Evolutionary conservation across 805 yeast genomes (phyloP).

Genomic region (Zygotorulaspora sp.): DNA sequence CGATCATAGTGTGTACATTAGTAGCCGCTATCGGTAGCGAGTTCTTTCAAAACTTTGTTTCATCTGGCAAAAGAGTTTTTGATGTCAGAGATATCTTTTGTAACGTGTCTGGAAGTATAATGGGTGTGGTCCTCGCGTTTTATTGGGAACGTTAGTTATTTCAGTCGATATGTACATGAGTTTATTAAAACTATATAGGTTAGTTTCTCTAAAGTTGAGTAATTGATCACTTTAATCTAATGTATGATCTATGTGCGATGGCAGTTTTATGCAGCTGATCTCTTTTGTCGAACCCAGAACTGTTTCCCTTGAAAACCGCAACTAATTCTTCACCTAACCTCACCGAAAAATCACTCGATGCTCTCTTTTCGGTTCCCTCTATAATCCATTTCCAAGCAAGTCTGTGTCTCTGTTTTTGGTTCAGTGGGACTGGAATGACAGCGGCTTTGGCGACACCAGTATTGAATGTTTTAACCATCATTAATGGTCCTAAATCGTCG

Average conservation of each 20-base stretch:
- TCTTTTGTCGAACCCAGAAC: constrained; percentile 80
- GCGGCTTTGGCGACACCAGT: constrained; percentile 84
- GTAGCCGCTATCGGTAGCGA: constrained; percentile 50
- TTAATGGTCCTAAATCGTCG: constrained; percentile 80
- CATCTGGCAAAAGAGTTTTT: constrained; percentile 40
- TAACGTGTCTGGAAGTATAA: constrained; percentile 32
- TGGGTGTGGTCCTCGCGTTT: constrained; percentile 22
- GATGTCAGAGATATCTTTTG: constrained; percentile 45
- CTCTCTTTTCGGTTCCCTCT: constrained; percentile 76
- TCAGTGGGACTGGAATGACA: constrained; percentile 78
- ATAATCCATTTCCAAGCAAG: constrained; percentile 88
- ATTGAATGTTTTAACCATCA: constrained; percentile 67
- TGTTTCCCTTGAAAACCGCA: constrained; percentile 69
- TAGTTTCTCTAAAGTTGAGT: too few relatives aligned
- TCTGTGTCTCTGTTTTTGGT: constrained; percentile 76
- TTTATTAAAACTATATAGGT: too few relatives aligned
- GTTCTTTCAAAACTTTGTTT: constrained; percentile 38
- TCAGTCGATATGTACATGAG: constrained; percentile 6
- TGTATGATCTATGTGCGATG: constrained; percentile 80
- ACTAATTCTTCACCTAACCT: constrained; percentile 87
- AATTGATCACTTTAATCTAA: constrained; percentile 42
- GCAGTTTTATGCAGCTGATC: constrained; percentile 81
- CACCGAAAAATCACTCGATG: constrained; percentile 76
- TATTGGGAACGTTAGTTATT: constrained; percentile 9
- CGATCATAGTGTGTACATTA: constrained; percentile 43